Percentiles rank a stretch among this genome's conserved stretches.
These are phyloP conservation scores for Populus deltoides DNA, from an alignment of 345 rosid genomes.

Conservation along the genomic window DNA sequence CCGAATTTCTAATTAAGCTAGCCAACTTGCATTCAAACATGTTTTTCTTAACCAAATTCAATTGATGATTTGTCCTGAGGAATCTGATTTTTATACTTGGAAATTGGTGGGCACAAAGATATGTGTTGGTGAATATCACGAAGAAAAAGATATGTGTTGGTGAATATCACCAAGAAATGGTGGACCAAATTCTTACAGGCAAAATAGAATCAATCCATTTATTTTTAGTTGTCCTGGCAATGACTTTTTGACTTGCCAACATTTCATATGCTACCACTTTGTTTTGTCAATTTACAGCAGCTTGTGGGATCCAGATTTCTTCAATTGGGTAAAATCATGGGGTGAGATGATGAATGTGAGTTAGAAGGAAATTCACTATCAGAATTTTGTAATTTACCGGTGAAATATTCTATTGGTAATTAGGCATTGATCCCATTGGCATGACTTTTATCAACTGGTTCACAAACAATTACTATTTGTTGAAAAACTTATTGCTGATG, in stretches of 20 bases:
- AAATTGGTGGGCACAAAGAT: neutral
- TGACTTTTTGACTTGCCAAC: neutral
- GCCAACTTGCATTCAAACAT: neutral
- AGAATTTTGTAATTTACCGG: too few relatives aligned
- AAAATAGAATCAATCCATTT: neutral
- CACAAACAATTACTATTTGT: too few relatives aligned
- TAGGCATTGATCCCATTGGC: too few relatives aligned
- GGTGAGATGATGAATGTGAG: too few relatives aligned
- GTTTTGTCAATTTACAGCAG: neutral
- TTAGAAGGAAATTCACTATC: too few relatives aligned
- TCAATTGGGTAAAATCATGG: too few relatives aligned
- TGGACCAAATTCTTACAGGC: neutral
- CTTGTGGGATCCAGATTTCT: neutral
- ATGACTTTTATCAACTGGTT: too few relatives aligned
- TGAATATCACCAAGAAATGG: neutral
- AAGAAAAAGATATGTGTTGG: neutral
- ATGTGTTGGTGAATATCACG: neutral
- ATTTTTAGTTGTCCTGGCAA: neutral
- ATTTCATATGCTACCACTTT: neutral
- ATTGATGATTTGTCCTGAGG: neutral
- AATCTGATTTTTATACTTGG: neutral
- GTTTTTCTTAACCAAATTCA: neutral
- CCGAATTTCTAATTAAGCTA: neutral
- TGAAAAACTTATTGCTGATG: too few relatives aligned
- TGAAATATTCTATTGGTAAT: too few relatives aligned